Evolutionary conservation across 192 early-diverging fungal species (phyloP).

Genomic region (Umbelopsis sp.): DNA sequence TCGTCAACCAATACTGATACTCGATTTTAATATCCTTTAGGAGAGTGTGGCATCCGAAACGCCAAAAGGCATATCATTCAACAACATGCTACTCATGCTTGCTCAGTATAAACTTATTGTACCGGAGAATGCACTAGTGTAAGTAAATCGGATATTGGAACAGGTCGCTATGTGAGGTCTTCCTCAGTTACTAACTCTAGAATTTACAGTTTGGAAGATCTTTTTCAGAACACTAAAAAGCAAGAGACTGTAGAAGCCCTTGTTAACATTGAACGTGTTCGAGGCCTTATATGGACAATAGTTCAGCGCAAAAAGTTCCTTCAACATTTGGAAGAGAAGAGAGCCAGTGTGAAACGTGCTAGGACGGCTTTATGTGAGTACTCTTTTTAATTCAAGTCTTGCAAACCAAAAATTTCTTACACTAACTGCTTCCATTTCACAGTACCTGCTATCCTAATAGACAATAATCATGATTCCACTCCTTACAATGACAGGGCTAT

Average conservation of each 20-base stretch:
- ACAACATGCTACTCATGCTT: constrained; percentile 56
- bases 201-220: constrained; percentile 37
- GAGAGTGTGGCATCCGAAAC: constrained; percentile 27
- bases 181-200: not conserved
- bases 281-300: constrained; percentile 35
- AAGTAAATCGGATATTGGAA: not conserved
- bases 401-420: no score
- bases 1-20: not conserved
- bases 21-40: constrained; percentile 13
- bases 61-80: constrained; percentile 41
- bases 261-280: constrained; percentile 34
- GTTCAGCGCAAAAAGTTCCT: constrained; percentile 37
- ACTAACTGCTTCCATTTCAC: not conserved
- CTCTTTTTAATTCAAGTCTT: not conserved
- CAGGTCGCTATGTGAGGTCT: not conserved
- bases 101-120: constrained; percentile 58
- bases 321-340: constrained; percentile 21
- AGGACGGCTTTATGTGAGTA: not conserved
- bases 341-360: not conserved
- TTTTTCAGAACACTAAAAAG: constrained; percentile 39
- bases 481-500: not conserved
- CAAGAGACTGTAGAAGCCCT: constrained; percentile 37
- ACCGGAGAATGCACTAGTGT: constrained; percentile 55
- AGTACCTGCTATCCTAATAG: constrained; percentile 32
- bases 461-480: constrained; percentile 15